Conservation (phyloP, 768 basidiomycete species). For the Trametes punicea region DNA sequence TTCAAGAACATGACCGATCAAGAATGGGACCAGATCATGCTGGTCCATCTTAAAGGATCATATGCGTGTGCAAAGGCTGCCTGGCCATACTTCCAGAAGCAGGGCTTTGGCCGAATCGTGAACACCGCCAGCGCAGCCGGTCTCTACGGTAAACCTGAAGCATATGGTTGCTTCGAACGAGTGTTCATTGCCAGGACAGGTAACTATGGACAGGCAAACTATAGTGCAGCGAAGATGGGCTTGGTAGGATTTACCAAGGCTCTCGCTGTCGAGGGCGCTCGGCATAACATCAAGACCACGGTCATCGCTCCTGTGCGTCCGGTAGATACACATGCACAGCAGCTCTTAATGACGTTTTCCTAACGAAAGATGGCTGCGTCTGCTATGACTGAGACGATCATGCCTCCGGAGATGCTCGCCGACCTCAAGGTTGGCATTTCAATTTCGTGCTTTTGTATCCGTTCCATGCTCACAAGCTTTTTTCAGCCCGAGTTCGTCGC, state of each 20-base stretch:
- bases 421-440: conserved; percentile 59
- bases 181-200: conserved; percentile 42
- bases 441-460: not conserved
- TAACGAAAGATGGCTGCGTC: conserved; percentile 81
- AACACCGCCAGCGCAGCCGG: conserved; percentile 97
- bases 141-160: conserved; percentile 63
- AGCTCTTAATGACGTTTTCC: not conserved
- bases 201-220: conserved; percentile 97
- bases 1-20: conserved; percentile 98
- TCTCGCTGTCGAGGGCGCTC: conserved; percentile 86
- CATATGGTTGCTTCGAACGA: not conserved
- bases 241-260: conserved; percentile 91
- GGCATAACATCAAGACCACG: conserved; percentile 83
- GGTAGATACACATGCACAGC: not conserved
- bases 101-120: conserved; percentile 91
- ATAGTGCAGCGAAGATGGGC: conserved; percentile 97
- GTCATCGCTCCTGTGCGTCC: conserved; percentile 83
- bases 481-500: conserved; percentile 85
- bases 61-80: conserved; percentile 91
- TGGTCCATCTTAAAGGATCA: conserved; percentile 93
- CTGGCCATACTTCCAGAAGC: conserved; percentile 94
- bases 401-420: conserved; percentile 93
- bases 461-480: not conserved
- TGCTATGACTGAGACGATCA: conserved; percentile 91
- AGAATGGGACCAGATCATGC: conserved; percentile 86